Conservation (phyloP, 1,284 basidiomycete species). For the Moniliophthora roreri region DNA sequence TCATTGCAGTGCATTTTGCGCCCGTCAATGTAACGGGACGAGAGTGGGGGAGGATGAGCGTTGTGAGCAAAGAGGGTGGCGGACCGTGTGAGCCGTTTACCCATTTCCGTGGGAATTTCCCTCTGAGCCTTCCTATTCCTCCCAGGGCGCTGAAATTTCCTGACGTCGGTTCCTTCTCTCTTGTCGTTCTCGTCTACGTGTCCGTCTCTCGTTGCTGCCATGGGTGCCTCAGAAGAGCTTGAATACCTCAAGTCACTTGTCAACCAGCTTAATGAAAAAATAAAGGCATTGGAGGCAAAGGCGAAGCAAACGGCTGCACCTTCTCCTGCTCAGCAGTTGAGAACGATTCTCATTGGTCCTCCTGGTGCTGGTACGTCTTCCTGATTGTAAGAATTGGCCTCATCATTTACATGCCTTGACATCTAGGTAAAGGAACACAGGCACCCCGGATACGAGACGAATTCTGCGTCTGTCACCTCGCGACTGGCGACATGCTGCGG, state of each 20-base stretch:
- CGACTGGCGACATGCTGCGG: conserved; percentile 98
- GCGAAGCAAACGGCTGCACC: conserved; percentile 45
- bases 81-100: no score
- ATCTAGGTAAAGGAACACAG: conserved; percentile 93
- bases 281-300: conserved; percentile 67
- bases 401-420: conserved; percentile 6
- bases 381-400: background rate
- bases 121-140: no score
- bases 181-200: no score
- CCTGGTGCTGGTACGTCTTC: conserved; percentile 85
- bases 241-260: conserved; percentile 91
- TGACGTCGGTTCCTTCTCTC: no score
- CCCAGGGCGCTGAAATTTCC: no score
- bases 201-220: background rate
- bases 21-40: no score
- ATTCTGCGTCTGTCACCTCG: conserved; percentile 97
- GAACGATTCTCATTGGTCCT: conserved; percentile 93
- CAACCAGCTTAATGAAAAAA: conserved; percentile 80
- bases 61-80: no score
- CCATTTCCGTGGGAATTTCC: no score
- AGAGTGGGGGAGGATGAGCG: no score
- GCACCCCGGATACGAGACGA: conserved; percentile 91
- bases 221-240: conserved; percentile 48
- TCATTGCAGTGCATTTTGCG: no score
- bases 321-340: conserved; percentile 71